Evolutionary conservation across 2,329 filamentous ascomycete genomes (phyloP).

Genomic region (Xylariaceae sp.): DNA sequence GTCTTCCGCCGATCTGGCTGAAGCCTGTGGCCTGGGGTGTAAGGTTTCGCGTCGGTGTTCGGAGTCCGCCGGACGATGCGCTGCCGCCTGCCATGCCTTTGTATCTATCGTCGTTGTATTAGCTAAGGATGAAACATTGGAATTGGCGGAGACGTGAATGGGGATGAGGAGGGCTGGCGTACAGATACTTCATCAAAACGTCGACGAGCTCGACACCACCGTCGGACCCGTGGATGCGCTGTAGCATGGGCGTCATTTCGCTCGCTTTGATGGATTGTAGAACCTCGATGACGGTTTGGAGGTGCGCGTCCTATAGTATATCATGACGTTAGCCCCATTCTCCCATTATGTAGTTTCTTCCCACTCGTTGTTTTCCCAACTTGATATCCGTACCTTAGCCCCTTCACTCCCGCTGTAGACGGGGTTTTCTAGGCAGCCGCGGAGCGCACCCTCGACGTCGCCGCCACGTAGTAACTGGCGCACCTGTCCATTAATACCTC

Average conservation of each 20-base stretch:
- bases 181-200: slow-evolving; percentile 97
- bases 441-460: slow-evolving; percentile 81
- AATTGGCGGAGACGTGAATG: neutral
- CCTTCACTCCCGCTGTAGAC: slow-evolving; percentile 65
- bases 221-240: slow-evolving; percentile 72
- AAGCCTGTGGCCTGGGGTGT: slow-evolving; percentile 84
- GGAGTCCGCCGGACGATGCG: slow-evolving; percentile 37
- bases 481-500: slow-evolving; percentile 75
- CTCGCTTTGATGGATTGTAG: slow-evolving; percentile 93
- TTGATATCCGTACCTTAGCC: slow-evolving; percentile 51
- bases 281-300: slow-evolving; percentile 87
- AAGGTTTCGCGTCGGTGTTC: slow-evolving; percentile 47
- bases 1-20: slow-evolving; percentile 67
- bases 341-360: slow-evolving; percentile 4
- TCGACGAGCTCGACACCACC: slow-evolving; percentile 84
- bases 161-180: slow-evolving; percentile 39
- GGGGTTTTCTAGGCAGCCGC: slow-evolving; percentile 79
- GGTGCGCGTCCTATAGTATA: slow-evolving; percentile 68
- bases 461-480: slow-evolving; percentile 84
- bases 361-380: slow-evolving; percentile 12
- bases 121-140: slow-evolving; percentile 15
- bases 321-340: slow-evolving; percentile 17
- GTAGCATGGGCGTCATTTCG: slow-evolving; percentile 88
- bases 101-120: slow-evolving; percentile 54
- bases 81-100: slow-evolving; percentile 74